These are phyloP conservation scores for Cymbopogon flexuosus DNA, from an alignment of 202 grass and related monocot genomes.

Conservation along the genomic window DNA sequence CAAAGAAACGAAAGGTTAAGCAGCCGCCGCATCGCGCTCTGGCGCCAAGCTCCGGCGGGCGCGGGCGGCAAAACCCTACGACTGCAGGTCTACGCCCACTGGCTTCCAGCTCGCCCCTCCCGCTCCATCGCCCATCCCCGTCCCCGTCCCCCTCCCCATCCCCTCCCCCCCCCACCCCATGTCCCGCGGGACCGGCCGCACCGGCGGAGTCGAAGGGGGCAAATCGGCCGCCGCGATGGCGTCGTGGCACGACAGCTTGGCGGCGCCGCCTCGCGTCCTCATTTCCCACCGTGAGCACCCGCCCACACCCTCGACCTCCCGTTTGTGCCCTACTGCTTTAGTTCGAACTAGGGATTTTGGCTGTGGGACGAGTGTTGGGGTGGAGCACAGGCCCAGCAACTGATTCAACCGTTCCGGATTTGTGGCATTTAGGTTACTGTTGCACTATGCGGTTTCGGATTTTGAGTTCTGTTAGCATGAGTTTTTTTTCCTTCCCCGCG, in stretches of 20 bases:
- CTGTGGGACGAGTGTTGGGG: not conserved
- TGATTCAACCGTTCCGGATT: not conserved
- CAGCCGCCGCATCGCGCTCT: not conserved
- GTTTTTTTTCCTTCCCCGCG: no score
- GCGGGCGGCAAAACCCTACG: slow-evolving; percentile 45
- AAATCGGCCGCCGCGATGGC: slow-evolving; percentile 5
- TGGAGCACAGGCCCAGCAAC: not conserved
- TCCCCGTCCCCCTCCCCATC: not conserved
- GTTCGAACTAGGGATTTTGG: not conserved
- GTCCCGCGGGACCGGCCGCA: not conserved
- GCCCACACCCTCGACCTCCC: not conserved
- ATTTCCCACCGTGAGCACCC: slow-evolving; percentile 33
- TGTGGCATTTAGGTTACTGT: not conserved
- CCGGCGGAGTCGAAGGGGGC: not conserved
- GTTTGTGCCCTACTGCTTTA: not conserved
- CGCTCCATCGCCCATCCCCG: no score
- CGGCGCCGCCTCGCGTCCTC: slow-evolving; percentile 37
- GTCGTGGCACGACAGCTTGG: slow-evolving; percentile 41
- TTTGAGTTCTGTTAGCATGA: not conserved
- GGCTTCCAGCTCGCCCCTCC: not conserved
- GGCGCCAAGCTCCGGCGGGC: slow-evolving; percentile 6
- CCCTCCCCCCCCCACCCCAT: not conserved
- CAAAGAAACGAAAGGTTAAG: not conserved
- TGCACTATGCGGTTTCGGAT: not conserved
- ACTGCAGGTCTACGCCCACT: not conserved